Evolutionary conservation across 148 eudicot species (phyloP).

Genomic region (Persicaria maculosa): DNA sequence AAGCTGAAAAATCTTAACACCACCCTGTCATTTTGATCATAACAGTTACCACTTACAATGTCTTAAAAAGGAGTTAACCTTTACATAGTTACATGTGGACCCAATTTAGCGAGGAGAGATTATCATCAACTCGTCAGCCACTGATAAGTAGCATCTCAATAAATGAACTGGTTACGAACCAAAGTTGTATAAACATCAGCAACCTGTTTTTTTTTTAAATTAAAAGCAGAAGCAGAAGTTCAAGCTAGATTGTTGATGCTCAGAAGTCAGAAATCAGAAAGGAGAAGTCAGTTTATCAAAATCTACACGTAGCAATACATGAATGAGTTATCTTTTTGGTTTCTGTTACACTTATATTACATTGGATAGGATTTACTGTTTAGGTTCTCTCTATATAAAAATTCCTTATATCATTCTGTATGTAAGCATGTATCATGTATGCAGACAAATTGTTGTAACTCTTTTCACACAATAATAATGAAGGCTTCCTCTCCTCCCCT

Average conservation of each 20-base stretch:
- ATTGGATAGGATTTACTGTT: neutral
- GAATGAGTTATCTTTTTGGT: neutral
- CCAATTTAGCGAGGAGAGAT: neutral
- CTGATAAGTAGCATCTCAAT: neutral
- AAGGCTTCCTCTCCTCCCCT: slow-evolving; percentile 1
- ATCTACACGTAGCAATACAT: neutral
- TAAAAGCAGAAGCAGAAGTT: neutral
- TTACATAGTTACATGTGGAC: neutral
- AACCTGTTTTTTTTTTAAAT: neutral
- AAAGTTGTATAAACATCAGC: neutral
- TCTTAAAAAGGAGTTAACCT: neutral
- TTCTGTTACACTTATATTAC: neutral
- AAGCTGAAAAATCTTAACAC: neutral
- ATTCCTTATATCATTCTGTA: neutral
- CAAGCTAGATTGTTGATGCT: neutral
- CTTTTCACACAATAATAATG: neutral
- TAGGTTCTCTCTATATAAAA: neutral
- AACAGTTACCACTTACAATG: neutral
- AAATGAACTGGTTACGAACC: neutral
- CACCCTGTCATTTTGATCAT: neutral
- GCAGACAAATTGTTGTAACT: neutral
- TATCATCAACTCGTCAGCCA: neutral
- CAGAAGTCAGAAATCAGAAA: slow-evolving; percentile 1
- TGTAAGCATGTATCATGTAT: neutral
- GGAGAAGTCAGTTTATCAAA: neutral